These are phyloP conservation scores for Talaromyces stipitatus DNA, from an alignment of 495 filamentous ascomycete species.

Conservation along the genomic window DNA sequence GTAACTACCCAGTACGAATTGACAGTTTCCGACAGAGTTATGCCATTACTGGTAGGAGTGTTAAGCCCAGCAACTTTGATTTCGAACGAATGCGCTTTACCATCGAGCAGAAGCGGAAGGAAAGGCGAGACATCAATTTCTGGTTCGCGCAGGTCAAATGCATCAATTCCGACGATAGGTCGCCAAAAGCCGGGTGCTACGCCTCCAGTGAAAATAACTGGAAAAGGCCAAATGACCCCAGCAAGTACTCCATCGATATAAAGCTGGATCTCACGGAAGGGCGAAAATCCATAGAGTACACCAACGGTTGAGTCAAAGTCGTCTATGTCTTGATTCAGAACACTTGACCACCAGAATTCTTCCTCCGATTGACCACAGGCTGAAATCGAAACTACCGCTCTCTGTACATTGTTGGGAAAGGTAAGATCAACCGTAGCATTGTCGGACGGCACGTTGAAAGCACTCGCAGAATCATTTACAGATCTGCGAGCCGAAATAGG, in stretches of 20 bases:
- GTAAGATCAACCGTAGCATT: slow-evolving; percentile 47
- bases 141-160: slow-evolving; percentile 73
- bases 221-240: slow-evolving; percentile 80
- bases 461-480: slow-evolving; percentile 47
- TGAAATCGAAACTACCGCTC: slow-evolving; percentile 68
- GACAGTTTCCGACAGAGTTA: slow-evolving; percentile 50
- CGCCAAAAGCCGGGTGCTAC: slow-evolving; percentile 76
- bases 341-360: slow-evolving; percentile 89
- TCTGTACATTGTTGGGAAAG: slow-evolving; percentile 54
- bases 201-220: slow-evolving; percentile 82
- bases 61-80: slow-evolving; percentile 61
- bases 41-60: slow-evolving; percentile 28
- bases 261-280: slow-evolving; percentile 78
- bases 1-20: slow-evolving; percentile 75
- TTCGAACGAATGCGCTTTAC: slow-evolving; percentile 57
- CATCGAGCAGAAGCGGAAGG: slow-evolving; percentile 60
- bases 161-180: slow-evolving; percentile 77
- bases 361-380: slow-evolving; percentile 72
- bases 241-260: slow-evolving; percentile 69
- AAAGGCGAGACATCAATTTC: slow-evolving; percentile 83
- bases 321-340: slow-evolving; percentile 52
- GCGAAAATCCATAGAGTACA: slow-evolving; percentile 60
- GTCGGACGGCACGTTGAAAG: slow-evolving; percentile 61
- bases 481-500: slow-evolving; percentile 63
- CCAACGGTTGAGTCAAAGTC: slow-evolving; percentile 53